Evolutionary conservation across 176 grass and related monocot species (phyloP), one percentile per base, ranked within the genome.

Genomic region (Cocos nucifera): DNA sequence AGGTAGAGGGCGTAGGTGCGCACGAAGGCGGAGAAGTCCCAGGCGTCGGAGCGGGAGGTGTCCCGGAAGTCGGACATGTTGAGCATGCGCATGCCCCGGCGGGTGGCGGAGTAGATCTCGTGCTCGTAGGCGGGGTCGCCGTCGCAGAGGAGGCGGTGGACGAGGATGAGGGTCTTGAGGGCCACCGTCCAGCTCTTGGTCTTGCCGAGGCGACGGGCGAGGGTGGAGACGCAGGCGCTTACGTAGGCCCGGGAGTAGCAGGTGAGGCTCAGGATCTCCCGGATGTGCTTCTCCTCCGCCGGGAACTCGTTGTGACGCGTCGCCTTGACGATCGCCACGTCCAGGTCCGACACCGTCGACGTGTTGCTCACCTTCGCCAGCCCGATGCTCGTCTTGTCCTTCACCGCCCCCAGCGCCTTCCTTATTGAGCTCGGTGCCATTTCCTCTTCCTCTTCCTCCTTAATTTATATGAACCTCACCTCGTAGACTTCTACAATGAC

Each of bases 331-430:
- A 92, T 86, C 14, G 88, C 81, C 69, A 98, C 88, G 63, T 92
- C 93, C 4, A 92, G 71, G 15, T 92, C 84, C 5, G 93, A 69
- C 28, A 73, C 62, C 72, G 49, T 55, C 25, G 78, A 49, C 19
- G 63, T 56, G 71, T 79, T 70, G 14, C 69, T 75, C 21, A 92
- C 82, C 70, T 83, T 92, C 56, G 84, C 88, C 0, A 98, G 71
- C 0, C 93, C 79, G 69, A 92, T 92, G 81, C 88, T 98, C 64
- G 88, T 92, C 63, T 79, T 76, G 63, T 98, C 93, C 84, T 98
- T 98, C 55, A 98, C 84, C 16, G 82, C 84, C 17, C 84, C 93
- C 25, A 98, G 70, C 70, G 85, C 93, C 77, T 72, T 80, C 0
- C 88, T 78, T 24, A 98, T 76, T 63, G 75, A 88, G 81, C 88